Base-by-base conservation (phyloP, 1,284 basidiomycete genomes). In the Ganoderma meredithae region DNA sequence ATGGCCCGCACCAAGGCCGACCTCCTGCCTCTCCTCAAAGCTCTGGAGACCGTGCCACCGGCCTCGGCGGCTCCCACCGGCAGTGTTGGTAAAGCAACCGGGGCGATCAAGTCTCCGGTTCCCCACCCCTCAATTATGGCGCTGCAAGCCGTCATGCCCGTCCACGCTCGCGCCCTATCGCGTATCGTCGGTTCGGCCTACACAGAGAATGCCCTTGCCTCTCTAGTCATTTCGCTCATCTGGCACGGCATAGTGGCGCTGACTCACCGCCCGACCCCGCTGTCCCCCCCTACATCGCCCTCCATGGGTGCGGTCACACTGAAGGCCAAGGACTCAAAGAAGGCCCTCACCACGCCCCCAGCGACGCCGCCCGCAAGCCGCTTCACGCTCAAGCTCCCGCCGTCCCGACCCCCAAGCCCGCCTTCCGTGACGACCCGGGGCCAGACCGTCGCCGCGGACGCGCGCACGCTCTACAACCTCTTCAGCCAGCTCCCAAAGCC, bases 171-270 rank as follows among this genome's bases (percentile, higher is more conserved):
- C 55, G 84, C 85, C 36, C 80, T 94, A 40, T 77, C 79, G 10
- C 85, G 87, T n/a, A 90, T 88, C 76, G 86, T 86, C 8, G 79
- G 82, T 4, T 84, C 86, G 7, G 76, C 82, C 15, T 76, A 84
- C 3, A 84, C 89, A 0, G 89, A 94, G 72, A 80, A 85, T 19
- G 79, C 83, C 0, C 82, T 94, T 27, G 91, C 91, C 0, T 86
- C 89, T 1, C 85, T 93, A 69, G 83, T 92, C 69, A 93, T 94
- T 73, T 89, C 87, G 9, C 77, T 92, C 1, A 80, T 92, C 1
- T 94, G 93, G 93, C 86, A 85, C 15, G 87, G 86, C 4, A 83
- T 94, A 62, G 86, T 94, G 36, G 89, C 91, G 17, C 77, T 94
- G 27, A 83, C 90, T 17, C 84, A 91, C 77, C 86, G 92, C 36